Evolutionary conservation across 2,329 filamentous ascomycete genomes (phyloP), one percentile per base, ranked within the genome.

Genomic region (Paraconiothyrium sp.): DNA sequence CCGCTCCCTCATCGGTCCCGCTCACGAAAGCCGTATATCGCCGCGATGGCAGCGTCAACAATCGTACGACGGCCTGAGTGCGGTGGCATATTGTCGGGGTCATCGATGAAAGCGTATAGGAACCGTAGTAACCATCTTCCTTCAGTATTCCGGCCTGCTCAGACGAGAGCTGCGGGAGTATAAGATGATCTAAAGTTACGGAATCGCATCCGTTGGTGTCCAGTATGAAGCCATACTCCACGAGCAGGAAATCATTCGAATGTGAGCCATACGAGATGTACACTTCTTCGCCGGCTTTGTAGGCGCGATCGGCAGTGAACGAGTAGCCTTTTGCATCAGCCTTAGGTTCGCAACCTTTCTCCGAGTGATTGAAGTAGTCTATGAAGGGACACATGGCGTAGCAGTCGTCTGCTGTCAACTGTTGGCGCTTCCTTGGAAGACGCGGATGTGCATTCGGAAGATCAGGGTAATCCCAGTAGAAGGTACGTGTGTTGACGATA

Each of bases 321-420:
- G 80, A 82, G 78, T 88, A 92, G 6, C 84, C 83, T 1, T 78
- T 74, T 0, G 76, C 64, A 49, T 83, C 80, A 68, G 86, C 86
- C 3, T 80, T 72, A 0, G 88, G 86, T 14, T 81, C 76, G 75
- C 87, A 89, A 11, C 79, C 79, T 14, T 72, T 67, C 30, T 80
- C 79, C 14, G 76, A 77, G 64, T 87, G 85, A 65, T 87, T 93
- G 81, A 93, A 90, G 58, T 91, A 86, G 74, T 93, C 91, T 1
- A 90, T 88, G 39, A 92, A 89, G 0, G 91, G 91, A 75, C 89
- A 89, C 67, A 92, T 84, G 10, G 87, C 87, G 82, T 92, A 87
- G 70, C 86, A 86, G 68, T 92, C 90, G 27, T 80, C 76, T 14
- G 67, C 85, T 76, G 69, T 78, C 71, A 67, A 77, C 66, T 70